phyloP scores from a whole-genome alignment of 2,329 filamentous ascomycete species.

The Arthrobotrys musiformis region DNA sequence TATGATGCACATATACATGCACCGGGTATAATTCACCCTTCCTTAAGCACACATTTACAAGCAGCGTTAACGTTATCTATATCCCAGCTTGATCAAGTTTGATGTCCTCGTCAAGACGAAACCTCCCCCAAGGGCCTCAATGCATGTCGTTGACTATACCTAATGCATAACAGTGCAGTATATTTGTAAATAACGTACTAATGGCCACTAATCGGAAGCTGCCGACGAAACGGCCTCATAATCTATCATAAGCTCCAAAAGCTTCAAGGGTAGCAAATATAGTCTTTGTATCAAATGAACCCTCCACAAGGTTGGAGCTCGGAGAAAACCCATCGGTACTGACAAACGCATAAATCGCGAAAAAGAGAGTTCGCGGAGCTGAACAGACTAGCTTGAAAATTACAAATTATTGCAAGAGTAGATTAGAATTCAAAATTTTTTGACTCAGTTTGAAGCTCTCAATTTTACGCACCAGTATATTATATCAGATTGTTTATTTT shows the following conservation, averaged over 20 bases:
- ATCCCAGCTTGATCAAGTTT: background rate
- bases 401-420: slow-evolving; percentile 12
- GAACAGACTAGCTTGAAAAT: too few relatives aligned
- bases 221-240: background rate
- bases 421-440: too few relatives aligned
- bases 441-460: slow-evolving; percentile 54
- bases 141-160: background rate
- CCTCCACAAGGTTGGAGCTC: slow-evolving; percentile 2
- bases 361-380: too few relatives aligned
- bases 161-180: too few relatives aligned
- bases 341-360: background rate
- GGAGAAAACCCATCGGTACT: background rate
- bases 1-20: background rate
- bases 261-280: background rate
- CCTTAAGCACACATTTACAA: background rate
- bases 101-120: background rate
- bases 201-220: background rate
- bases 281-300: background rate
- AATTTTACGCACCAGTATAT: background rate
- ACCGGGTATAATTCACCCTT: background rate
- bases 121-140: background rate
- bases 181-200: slow-evolving; percentile 10
- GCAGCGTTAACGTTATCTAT: slow-evolving; percentile 16
- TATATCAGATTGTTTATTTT: too few relatives aligned
- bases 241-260: background rate